These are phyloP conservation scores for Claviceps sp. DNA, from an alignment of 2,329 filamentous ascomycete species.

Conservation along the genomic window DNA sequence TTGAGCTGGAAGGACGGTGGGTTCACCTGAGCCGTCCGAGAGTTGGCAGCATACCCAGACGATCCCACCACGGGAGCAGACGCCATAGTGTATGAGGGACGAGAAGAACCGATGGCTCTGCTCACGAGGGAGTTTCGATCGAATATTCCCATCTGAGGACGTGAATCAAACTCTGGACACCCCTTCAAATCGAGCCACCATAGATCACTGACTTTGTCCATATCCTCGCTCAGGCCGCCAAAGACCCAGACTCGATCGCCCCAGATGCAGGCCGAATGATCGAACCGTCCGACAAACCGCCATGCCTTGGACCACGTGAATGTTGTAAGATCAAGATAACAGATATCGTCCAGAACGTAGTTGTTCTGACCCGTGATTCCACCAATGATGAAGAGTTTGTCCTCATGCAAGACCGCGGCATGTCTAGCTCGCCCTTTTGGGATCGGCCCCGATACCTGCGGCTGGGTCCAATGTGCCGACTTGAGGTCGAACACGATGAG, in stretches of 20 bases:
- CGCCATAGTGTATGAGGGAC: slow-evolving; percentile 36
- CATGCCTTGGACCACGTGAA: slow-evolving; percentile 95
- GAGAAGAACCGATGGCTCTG: slow-evolving; percentile 35
- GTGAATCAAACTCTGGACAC: slow-evolving; percentile 67
- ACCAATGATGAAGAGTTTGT: slow-evolving; percentile 90
- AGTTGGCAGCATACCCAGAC: slow-evolving; percentile 55
- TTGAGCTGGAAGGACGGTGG: slow-evolving; percentile 53
- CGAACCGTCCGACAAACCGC: slow-evolving; percentile 89
- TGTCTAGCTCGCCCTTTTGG: slow-evolving; percentile 87
- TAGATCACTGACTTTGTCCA: slow-evolving; percentile 91
- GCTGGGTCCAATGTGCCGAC: slow-evolving; percentile 90
- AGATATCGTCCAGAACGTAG: slow-evolving; percentile 87
- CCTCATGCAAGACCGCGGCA: slow-evolving; percentile 86
- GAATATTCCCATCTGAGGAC: slow-evolving; percentile 41
- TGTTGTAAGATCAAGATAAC: slow-evolving; percentile 91
- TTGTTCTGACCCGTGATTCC: slow-evolving; percentile 92
- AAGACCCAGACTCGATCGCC: slow-evolving; percentile 90
- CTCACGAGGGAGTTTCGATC: slow-evolving; percentile 31
- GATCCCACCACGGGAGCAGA: slow-evolving; percentile 39
- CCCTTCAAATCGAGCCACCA: slow-evolving; percentile 97
- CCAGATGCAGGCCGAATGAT: slow-evolving; percentile 91
- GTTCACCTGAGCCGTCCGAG: slow-evolving; percentile 52
- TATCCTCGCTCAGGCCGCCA: slow-evolving; percentile 84
- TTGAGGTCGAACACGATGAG: slow-evolving; percentile 92
- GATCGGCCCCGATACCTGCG: slow-evolving; percentile 68